Evolutionary conservation across 345 rosid species (phyloP).

Genomic region (Cardiospermum halicacabum): DNA sequence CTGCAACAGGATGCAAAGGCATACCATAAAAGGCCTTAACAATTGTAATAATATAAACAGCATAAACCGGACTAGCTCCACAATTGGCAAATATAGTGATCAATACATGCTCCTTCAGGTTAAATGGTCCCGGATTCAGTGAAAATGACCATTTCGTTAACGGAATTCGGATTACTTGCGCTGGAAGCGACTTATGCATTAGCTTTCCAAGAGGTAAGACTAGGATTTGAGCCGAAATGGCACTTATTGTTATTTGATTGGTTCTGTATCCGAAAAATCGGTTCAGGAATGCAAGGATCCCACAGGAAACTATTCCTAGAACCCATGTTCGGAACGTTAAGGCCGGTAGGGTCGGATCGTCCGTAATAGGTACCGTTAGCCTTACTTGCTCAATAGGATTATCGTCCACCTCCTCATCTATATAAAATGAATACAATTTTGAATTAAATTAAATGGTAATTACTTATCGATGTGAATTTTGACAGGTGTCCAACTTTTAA

Average conservation of each 20-base stretch:
- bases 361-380: conserved; percentile 47
- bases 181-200: conserved; percentile 48
- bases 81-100: conserved; percentile 53
- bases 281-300: conserved; percentile 49
- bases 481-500: too few species aligned
- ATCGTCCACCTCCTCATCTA: conserved; percentile 39
- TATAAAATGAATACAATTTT: conserved; percentile 17
- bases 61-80: conserved; percentile 41
- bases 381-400: conserved; percentile 60
- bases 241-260: conserved; percentile 32
- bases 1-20: conserved; percentile 12
- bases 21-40: conserved; percentile 49
- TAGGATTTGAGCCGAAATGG: conserved; percentile 47
- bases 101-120: conserved; percentile 49
- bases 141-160: conserved; percentile 43
- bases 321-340: conserved; percentile 59
- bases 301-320: conserved; percentile 42
- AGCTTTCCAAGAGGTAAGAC: conserved; percentile 45
- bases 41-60: conserved; percentile 35
- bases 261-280: conserved; percentile 47
- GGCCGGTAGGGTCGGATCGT: conserved; percentile 41
- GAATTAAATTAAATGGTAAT: background rate
- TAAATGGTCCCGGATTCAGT: conserved; percentile 54
- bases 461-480: too few species aligned
- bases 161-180: conserved; percentile 26